Percentiles rank a stretch among this genome's conserved stretches.
phyloP scores from a whole-genome alignment of 2,329 filamentous ascomycete species.

The Fusarium falciforme region DNA sequence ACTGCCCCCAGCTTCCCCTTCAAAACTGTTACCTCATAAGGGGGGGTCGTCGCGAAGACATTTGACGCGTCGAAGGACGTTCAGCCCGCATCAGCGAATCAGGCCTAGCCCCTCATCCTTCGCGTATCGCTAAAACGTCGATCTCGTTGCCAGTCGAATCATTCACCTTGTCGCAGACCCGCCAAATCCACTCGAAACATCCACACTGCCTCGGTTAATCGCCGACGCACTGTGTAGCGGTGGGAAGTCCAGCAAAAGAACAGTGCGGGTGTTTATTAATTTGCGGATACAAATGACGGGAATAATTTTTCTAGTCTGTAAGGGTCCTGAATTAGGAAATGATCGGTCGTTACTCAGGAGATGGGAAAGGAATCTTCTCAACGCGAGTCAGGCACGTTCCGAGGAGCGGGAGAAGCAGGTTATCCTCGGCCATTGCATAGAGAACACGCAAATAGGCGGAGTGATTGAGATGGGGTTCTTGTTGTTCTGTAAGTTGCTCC shows the following conservation, averaged over 20 bases:
- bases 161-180: not conserved
- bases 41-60: not conserved
- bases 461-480: not conserved
- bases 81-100: not conserved
- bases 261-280: not conserved
- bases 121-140: not conserved
- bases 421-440: not conserved
- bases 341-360: not conserved
- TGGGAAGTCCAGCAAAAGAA: not conserved
- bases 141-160: not conserved
- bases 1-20: not conserved
- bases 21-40: not conserved
- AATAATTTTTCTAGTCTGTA: not conserved
- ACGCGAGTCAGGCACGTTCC: not conserved
- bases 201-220: not conserved
- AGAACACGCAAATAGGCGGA: not conserved
- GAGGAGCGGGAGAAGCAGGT: not conserved
- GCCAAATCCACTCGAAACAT: not conserved
- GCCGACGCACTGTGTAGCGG: not conserved
- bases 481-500: too few species aligned
- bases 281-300: not conserved
- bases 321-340: not conserved
- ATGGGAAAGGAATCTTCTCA: not conserved
- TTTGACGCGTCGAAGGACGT: not conserved
- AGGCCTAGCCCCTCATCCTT: not conserved